Percentiles rank a stretch among this genome's conserved stretches.
phyloP scores from a whole-genome alignment of 225 moss, liverwort and hornwort genomes.

The Thuidium tamariscinum region DNA sequence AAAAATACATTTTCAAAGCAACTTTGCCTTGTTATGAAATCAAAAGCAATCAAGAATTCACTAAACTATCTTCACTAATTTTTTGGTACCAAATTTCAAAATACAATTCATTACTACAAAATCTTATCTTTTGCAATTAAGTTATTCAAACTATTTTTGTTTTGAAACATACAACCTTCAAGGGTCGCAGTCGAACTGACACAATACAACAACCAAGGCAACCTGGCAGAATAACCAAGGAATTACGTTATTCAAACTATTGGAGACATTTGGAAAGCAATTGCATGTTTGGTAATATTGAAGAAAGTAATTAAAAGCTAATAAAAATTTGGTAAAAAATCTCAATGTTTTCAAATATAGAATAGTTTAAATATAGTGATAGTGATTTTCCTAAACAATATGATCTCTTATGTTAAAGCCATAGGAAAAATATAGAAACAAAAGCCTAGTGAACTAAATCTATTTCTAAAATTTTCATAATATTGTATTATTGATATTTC shows the following conservation, averaged over 20 bases:
- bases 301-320: neutral
- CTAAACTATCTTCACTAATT: neutral
- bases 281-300: neutral
- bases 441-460: neutral
- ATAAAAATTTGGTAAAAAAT: neutral
- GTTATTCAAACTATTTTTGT: neutral
- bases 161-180: no score
- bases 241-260: neutral
- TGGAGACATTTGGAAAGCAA: neutral
- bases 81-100: neutral
- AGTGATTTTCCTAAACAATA: neutral
- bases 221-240: no score
- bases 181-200: no score
- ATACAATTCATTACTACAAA: rapidly evolving
- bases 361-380: neutral
- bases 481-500: neutral
- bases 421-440: neutral
- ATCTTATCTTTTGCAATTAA: neutral
- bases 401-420: neutral
- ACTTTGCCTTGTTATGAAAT: neutral
- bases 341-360: neutral
- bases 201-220: no score
- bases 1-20: neutral
- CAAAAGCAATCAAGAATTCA: no score
- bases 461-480: neutral